Conservation (phyloP, 108 stramenopile species). For the Nitzschia sp. region DNA sequence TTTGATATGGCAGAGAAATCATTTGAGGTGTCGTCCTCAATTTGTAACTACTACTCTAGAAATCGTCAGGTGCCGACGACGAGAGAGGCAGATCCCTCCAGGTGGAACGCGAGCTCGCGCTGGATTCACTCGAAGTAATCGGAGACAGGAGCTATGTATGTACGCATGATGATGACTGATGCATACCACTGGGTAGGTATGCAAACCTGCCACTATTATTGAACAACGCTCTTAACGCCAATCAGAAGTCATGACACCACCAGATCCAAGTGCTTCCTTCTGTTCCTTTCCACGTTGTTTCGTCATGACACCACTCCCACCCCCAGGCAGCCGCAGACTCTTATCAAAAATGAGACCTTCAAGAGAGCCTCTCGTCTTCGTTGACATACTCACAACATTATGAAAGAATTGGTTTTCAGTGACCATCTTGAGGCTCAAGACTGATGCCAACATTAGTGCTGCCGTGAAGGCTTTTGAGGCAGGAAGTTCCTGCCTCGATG, state of each 20-base stretch:
- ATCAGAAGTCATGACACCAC: conserved; percentile 80
- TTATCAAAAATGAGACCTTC: conserved; percentile 86
- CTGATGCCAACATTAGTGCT: conserved; percentile 47
- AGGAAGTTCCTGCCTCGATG: conserved; percentile 61
- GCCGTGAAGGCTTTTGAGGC: conserved; percentile 48
- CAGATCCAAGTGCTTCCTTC: conserved; percentile 47
- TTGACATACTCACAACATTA: conserved; percentile 65
- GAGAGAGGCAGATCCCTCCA: no score
- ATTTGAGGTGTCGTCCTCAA: no score
- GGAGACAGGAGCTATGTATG: no score
- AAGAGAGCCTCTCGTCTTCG: conserved; percentile 70
- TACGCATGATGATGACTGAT: no score
- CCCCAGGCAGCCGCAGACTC: conserved; percentile 67
- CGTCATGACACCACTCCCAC: conserved; percentile 42
- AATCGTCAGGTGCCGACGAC: no score
- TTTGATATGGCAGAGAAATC: no score
- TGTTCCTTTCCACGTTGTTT: conserved; percentile 15
- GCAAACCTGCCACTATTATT: no score
- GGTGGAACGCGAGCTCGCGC: no score
- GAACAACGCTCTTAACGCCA: no score
- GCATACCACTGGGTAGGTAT: no score
- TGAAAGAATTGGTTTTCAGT: conserved; percentile 92
- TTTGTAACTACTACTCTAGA: no score
- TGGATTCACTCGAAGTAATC: no score
- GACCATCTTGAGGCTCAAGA: conserved; percentile 76